phyloP scores from a whole-genome alignment of 495 filamentous ascomycete genomes.

The Podospora bellae-mahoneyi region DNA sequence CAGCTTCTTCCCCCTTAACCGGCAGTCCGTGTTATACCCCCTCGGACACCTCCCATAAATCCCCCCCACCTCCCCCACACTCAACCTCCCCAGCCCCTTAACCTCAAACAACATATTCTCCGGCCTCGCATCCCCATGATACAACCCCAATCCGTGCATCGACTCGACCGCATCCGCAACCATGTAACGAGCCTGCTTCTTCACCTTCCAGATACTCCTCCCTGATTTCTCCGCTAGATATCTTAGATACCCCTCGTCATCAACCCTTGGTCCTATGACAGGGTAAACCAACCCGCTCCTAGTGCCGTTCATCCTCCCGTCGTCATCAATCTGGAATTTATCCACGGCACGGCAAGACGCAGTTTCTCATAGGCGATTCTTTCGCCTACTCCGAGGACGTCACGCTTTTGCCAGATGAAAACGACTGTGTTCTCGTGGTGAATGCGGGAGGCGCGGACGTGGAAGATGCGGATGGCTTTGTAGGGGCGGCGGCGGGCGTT shows the following conservation, averaged over 20 bases:
- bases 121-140: not conserved
- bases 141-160: not conserved
- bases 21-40: not conserved
- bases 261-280: not conserved
- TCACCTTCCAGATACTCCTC: not conserved
- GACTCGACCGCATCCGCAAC: not conserved
- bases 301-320: not conserved
- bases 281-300: not conserved
- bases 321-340: not conserved
- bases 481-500: not conserved
- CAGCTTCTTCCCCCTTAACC: not conserved
- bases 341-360: not conserved
- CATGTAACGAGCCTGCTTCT: not conserved
- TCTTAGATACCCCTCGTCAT: not conserved
- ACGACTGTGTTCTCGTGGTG: not conserved
- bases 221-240: not conserved
- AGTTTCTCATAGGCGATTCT: not conserved
- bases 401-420: not conserved
- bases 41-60: not conserved
- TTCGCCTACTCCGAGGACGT: not conserved
- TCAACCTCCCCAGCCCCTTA: not conserved
- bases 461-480: not conserved
- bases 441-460: not conserved
- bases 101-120: conserved; percentile 1
- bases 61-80: not conserved